Evolutionary conservation across 1,284 basidiomycete species (phyloP).

Genomic region (Chiua sp.): DNA sequence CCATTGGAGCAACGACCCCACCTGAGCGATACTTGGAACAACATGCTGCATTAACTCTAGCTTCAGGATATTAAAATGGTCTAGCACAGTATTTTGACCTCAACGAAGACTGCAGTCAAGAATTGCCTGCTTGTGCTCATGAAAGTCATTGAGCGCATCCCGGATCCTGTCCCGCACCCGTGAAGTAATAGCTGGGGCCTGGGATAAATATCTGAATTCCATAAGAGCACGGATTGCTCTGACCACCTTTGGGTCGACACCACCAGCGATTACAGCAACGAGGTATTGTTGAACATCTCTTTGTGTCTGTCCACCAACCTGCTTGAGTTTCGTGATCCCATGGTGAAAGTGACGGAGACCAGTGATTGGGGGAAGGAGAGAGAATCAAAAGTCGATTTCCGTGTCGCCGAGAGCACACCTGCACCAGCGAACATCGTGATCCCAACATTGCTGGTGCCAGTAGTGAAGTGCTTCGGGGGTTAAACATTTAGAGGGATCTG

Average conservation of each 20-base stretch:
- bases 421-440: too few relatives aligned
- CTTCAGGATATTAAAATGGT: slow-evolving; percentile 23
- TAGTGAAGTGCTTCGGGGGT: too few relatives aligned
- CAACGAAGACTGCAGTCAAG: slow-evolving; percentile 9
- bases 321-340: too few relatives aligned
- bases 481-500: too few relatives aligned
- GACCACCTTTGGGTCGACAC: slow-evolving; percentile 18
- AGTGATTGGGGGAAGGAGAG: too few relatives aligned
- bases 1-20: not conserved
- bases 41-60: slow-evolving; percentile 39
- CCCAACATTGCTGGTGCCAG: too few relatives aligned
- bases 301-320: too few relatives aligned
- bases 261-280: too few relatives aligned
- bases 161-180: not conserved
- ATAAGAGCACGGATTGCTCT: slow-evolving; percentile 31
- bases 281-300: too few relatives aligned
- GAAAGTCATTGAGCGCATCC: slow-evolving; percentile 8
- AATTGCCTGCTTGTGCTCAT: slow-evolving; percentile 9
- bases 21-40: slow-evolving; percentile 25
- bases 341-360: too few relatives aligned
- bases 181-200: slow-evolving; percentile 13
- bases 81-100: not conserved
- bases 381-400: too few relatives aligned
- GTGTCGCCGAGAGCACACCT: too few relatives aligned
- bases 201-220: slow-evolving; percentile 30